These are phyloP conservation scores for Jackrogersella multiformis DNA, from an alignment of 495 filamentous ascomycete genomes.

Conservation along the genomic window DNA sequence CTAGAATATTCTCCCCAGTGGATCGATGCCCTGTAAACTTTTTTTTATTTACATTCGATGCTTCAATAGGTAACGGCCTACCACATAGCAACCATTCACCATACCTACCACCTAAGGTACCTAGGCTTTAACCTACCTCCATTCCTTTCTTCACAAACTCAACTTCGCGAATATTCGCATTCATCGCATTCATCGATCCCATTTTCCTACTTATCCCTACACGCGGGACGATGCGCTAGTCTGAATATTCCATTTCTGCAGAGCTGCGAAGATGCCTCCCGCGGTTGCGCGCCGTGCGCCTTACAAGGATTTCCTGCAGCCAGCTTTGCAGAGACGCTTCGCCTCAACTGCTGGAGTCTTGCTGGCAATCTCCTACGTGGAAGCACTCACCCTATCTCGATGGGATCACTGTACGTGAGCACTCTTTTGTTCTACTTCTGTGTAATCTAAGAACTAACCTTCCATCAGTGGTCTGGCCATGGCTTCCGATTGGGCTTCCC, in stretches of 20 bases:
- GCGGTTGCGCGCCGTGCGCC: constrained; percentile 54
- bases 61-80: constrained; percentile 18
- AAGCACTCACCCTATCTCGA: constrained; percentile 73
- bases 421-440: constrained; percentile 6
- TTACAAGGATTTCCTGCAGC: constrained; percentile 92
- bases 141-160: constrained; percentile 17
- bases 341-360: constrained; percentile 73
- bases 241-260: constrained; percentile 13
- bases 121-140: constrained; percentile 1
- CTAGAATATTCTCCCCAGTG: constrained; percentile 11
- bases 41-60: constrained; percentile 41
- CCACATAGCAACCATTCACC: constrained; percentile 38
- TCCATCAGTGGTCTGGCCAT: constrained; percentile 73
- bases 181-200: not conserved
- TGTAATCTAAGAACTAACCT: constrained; percentile 8
- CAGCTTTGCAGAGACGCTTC: constrained; percentile 87
- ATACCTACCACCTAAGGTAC: too few relatives aligned
- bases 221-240: constrained; percentile 46
- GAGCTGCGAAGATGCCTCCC: constrained; percentile 52
- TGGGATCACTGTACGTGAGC: constrained; percentile 71
- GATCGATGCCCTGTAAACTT: constrained; percentile 16
- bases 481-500: constrained; percentile 81
- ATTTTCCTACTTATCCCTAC: constrained; percentile 1
- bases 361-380: constrained; percentile 75
- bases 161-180: not conserved